Percentiles rank a stretch among this genome's conserved stretches.
Evolutionary conservation across 1,139 yeast species (phyloP).

Genomic region (Saccharomyces hybrid): DNA sequence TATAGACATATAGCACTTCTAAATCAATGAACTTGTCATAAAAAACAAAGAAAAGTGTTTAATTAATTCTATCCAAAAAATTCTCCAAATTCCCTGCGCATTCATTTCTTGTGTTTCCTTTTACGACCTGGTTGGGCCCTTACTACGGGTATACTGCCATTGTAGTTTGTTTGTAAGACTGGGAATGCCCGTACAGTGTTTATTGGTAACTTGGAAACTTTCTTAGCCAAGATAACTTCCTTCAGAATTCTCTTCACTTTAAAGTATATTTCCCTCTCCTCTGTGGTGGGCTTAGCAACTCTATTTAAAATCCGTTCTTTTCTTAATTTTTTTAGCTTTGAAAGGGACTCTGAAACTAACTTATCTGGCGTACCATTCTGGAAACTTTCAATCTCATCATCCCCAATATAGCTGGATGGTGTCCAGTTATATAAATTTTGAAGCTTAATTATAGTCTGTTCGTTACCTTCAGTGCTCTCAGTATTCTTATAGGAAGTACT

Average conservation of each 20-base stretch:
- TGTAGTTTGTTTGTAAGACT: conserved; percentile 62
- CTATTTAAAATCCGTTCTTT: conserved; percentile 44
- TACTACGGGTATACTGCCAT: conserved; percentile 73
- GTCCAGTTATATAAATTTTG: conserved; percentile 47
- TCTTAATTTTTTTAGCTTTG: conserved; percentile 57
- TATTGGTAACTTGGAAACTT: conserved; percentile 22
- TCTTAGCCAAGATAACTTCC: conserved; percentile 35
- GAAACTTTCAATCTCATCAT: conserved; percentile 46
- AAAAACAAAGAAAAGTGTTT: background rate
- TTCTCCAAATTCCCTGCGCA: background rate
- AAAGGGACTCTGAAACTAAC: conserved; percentile 48
- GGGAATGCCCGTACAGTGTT: conserved; percentile 41
- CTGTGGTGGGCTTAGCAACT: conserved; percentile 34
- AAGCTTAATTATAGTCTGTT: conserved; percentile 39
- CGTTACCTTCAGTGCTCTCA: conserved; percentile 8
- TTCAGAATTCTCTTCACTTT: conserved; percentile 44
- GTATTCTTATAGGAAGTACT: conserved; percentile 21
- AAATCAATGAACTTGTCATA: background rate
- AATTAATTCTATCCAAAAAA: too few species aligned
- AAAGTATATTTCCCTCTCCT: conserved; percentile 44
- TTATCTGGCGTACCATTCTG: conserved; percentile 41
- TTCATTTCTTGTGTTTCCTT: conserved; percentile 30
- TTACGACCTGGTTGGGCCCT: conserved; percentile 29
- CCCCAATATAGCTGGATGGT: conserved; percentile 43
- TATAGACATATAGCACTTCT: background rate